Base-by-base conservation (phyloP, 129 eudicot species). In the Chrysanthemum seticuspe region DNA sequence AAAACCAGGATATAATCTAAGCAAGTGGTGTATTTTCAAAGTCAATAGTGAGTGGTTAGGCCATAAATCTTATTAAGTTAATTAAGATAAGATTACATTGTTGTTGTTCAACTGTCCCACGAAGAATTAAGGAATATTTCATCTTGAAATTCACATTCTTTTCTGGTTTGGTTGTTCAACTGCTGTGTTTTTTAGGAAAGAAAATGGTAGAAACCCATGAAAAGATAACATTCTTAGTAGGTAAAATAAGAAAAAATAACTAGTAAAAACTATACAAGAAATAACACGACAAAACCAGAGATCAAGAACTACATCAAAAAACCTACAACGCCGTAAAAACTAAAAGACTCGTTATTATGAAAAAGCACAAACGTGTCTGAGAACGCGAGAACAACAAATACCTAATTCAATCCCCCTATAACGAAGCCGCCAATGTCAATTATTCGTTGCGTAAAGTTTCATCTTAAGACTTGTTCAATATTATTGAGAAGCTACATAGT, bases 61-160 rank as follows among this genome's bases (percentile, higher is more conserved):
- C 75, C 58, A 63, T 68, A 68, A 68, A 73, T 70, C 62, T 10
- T 36, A 48, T 10, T 36, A 48, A 13, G 15, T 47, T 65, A 82
- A 78, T 47, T 65, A 79, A 78, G 61, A 72, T 73, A 25, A 60
- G 71, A 72, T 70, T 67, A 66, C 19, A 45, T 60, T 74, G 85
- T 85, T 67, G 90, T 85, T 85, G 90, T 85, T 85, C 85, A 88
- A 85, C 94, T 76, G 85, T 77, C 74, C 85, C 82, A 65, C 49
- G 85, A 64, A 70, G 81, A 83, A 81, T 71, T 65, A 62, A 70
- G 70, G 73, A 51, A 72, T 25, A 36, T 19, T 34, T 29, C 63
- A 14, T 31, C 49, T 61, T 54, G 58, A 45, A 68, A 49, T 31
- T 3, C 62, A 54, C 70, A 48, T 21, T 63, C 79, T 62, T 62